These are phyloP conservation scores for Ogataea chonburiensis DNA, from an alignment of 805 yeast species.

Conservation along the genomic window DNA sequence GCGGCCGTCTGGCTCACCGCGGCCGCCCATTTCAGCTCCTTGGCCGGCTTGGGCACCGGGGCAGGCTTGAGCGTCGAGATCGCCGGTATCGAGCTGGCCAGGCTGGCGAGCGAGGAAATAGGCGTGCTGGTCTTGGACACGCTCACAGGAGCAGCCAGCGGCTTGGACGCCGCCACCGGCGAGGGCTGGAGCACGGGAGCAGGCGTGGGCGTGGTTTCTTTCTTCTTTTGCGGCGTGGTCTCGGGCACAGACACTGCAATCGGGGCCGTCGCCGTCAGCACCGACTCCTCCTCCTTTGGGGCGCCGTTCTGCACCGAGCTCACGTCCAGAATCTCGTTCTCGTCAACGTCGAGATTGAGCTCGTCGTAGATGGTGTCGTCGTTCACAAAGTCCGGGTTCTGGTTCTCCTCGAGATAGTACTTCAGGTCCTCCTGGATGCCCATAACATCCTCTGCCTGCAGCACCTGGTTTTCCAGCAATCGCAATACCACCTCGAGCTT, in stretches of 20 bases:
- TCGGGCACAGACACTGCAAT: constrained; percentile 7
- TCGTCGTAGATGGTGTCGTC: constrained; percentile 94
- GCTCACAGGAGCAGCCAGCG: constrained; percentile 5
- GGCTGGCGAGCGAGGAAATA: constrained; percentile 18
- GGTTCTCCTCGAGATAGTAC: constrained; percentile 91
- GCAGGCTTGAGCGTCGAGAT: constrained; percentile 37
- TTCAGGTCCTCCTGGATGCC: constrained; percentile 84
- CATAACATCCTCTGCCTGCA: constrained; percentile 74
- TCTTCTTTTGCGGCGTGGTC: constrained; percentile 17
- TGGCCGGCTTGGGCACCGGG: constrained; percentile 34
- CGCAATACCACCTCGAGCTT: constrained; percentile 76
- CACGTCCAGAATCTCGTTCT: constrained; percentile 31
- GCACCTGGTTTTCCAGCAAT: constrained; percentile 71
- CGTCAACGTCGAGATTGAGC: constrained; percentile 60
- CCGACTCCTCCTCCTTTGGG: constrained; percentile 21
- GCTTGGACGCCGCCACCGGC: constrained; percentile 4
- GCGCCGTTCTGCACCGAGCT: constrained; percentile 10
- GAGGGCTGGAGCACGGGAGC: constrained; percentile 15
- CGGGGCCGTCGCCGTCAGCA: constrained; percentile 12
- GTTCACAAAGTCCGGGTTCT: constrained; percentile 89
- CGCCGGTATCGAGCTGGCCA: constrained; percentile 18
- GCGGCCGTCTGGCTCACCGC: constrained; percentile 28
- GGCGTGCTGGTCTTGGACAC: constrained; percentile 11
- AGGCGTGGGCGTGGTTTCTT: constrained; percentile 19
- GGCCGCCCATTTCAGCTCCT: constrained; percentile 36